Percentiles rank a stretch among this genome's conserved stretches.
Conservation (phyloP, 139 green algal species). For the Chlamydomonas schloesseri region DNA sequence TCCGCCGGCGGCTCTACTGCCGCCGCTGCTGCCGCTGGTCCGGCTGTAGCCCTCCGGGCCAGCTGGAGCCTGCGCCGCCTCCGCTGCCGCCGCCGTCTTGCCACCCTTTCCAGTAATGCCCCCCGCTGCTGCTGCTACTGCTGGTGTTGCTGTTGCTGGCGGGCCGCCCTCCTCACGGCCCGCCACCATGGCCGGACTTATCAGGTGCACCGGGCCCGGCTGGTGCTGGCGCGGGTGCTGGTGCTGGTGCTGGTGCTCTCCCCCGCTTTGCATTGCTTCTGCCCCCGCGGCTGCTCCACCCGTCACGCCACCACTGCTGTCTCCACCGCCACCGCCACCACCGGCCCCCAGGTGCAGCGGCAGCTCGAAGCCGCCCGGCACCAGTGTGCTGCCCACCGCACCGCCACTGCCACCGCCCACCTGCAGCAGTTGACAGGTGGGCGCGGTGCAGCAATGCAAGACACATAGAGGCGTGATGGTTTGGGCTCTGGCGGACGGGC, state of each 20-base stretch:
- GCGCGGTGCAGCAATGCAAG: neutral
- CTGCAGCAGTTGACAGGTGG: neutral
- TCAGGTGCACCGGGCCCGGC: neutral
- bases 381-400: neutral
- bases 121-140: neutral
- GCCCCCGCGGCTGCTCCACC: too few relatives aligned
- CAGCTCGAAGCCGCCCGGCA: constrained; percentile 16
- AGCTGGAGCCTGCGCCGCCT: neutral
- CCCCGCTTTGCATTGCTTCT: too few relatives aligned
- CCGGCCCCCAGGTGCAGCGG: neutral
- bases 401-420: constrained; percentile 2
- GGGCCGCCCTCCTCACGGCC: too few relatives aligned
- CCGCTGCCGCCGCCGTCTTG: too few relatives aligned
- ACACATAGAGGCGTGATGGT: too few relatives aligned
- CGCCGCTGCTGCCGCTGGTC: neutral
- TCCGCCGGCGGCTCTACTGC: neutral
- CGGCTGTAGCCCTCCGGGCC: neutral
- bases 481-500: too few relatives aligned
- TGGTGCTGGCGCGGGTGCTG: constrained; percentile 5
- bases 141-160: too few relatives aligned
- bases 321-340: too few relatives aligned
- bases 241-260: neutral
- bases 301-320: neutral
- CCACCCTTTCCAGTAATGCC: neutral
- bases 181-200: too few relatives aligned